phyloP scores from a whole-genome alignment of 805 yeast species.

The Novakomyces olei region DNA sequence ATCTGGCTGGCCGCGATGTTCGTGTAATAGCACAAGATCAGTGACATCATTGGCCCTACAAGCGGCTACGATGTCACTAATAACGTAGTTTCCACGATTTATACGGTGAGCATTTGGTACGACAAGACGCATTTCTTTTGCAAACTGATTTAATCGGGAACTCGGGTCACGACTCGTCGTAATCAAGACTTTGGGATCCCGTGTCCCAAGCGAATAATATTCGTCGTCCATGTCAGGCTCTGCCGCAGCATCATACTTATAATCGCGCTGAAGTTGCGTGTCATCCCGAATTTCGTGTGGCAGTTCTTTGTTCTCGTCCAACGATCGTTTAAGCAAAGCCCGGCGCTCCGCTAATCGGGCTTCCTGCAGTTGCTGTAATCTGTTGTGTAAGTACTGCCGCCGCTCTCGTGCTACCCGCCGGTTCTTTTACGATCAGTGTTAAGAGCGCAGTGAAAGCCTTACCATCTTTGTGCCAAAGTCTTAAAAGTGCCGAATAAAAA shows the following conservation, averaged over 20 bases:
- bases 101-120: slow-evolving; percentile 77
- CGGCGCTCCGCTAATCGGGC: slow-evolving; percentile 68
- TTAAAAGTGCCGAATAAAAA: too few species aligned
- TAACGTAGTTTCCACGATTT: slow-evolving; percentile 79
- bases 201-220: slow-evolving; percentile 69
- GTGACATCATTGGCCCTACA: slow-evolving; percentile 64
- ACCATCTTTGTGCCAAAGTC: too few species aligned
- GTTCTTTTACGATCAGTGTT: too few species aligned
- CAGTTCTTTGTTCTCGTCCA: slow-evolving; percentile 77
- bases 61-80: slow-evolving; percentile 64
- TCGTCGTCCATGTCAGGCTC: slow-evolving; percentile 66
- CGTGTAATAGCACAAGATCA: slow-evolving; percentile 72
- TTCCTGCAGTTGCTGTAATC: slow-evolving; percentile 77
- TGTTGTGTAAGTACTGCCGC: slow-evolving; percentile 74
- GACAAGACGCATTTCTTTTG: slow-evolving; percentile 72
- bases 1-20: slow-evolving; percentile 96
- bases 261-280: slow-evolving; percentile 54
- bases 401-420: slow-evolving; percentile 93
- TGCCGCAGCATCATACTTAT: slow-evolving; percentile 51
- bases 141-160: slow-evolving; percentile 64
- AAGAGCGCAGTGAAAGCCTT: too few species aligned
- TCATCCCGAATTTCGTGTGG: slow-evolving; percentile 86
- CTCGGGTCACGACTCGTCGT: slow-evolving; percentile 89
- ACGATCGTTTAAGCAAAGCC: slow-evolving; percentile 62
- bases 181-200: slow-evolving; percentile 74